Evolutionary conservation across 2,329 filamentous ascomycete genomes (phyloP).

Genomic region (Penicillium janthinellum): DNA sequence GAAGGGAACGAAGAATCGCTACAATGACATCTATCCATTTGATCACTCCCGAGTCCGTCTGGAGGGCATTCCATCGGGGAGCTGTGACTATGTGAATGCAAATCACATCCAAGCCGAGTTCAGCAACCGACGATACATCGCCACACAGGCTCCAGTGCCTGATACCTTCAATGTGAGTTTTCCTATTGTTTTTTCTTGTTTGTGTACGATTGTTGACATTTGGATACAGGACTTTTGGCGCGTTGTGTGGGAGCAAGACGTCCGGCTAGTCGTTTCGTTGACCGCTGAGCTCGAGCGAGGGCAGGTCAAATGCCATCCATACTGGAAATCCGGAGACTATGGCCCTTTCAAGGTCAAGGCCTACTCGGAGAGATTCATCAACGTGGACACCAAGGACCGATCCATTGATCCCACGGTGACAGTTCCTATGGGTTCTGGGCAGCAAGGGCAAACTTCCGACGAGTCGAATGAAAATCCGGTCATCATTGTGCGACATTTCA

Average conservation of each 20-base stretch:
- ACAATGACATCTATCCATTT: conserved; percentile 97
- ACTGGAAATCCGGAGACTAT: conserved; percentile 81
- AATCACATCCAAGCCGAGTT: conserved; percentile 78
- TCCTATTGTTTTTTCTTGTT: not conserved
- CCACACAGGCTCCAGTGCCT: conserved; percentile 89
- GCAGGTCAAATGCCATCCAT: conserved; percentile 91
- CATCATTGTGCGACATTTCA: conserved; percentile 84
- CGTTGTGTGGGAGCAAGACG: conserved; percentile 94
- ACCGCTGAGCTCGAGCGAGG: conserved; percentile 93
- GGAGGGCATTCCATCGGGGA: conserved; percentile 64
- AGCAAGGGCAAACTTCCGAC: conserved; percentile 27
- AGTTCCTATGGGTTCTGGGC: not conserved
- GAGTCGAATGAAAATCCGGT: conserved; percentile 56
- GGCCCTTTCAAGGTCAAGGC: conserved; percentile 73
- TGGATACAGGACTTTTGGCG: conserved; percentile 86
- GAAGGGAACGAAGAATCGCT: conserved; percentile 91
- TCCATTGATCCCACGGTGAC: conserved; percentile 33
- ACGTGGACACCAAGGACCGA: conserved; percentile 64
- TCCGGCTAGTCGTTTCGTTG: conserved; percentile 92
- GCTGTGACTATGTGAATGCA: conserved; percentile 94
- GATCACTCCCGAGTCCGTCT: conserved; percentile 88
- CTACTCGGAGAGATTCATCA: conserved; percentile 80
- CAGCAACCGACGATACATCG: conserved; percentile 92
- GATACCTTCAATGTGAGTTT: conserved; percentile 80
- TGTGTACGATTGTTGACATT: conserved; percentile 1